Evolutionary conservation across 768 basidiomycete genomes (phyloP), one percentile per base, ranked within the genome.

Genomic region (Calocybe gangraenosa): DNA sequence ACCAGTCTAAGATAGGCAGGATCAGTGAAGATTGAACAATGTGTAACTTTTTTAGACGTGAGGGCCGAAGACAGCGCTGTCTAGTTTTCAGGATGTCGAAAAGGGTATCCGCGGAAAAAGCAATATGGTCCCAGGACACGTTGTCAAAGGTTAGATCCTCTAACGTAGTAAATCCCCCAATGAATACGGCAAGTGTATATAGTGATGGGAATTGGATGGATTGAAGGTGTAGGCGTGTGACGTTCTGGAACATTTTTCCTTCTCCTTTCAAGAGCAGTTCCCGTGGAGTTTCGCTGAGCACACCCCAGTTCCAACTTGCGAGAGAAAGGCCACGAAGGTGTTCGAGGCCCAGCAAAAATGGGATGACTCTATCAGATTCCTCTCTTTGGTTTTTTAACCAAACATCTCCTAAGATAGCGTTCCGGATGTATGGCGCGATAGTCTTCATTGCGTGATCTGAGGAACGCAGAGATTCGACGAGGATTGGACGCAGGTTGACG

Each of bases 161-260:
- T 3, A 81, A 68, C 18, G 79, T 64, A 28, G 65, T 58, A 28
- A 90, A 68, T 77, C 71, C 17, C 73, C 70, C 46, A 64, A 74
- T 19, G 58, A 65, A 22, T 73, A 80, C 21, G 75, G 74, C 9
- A 62, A 61, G 58, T 78, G 85, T 1, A 76, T 80, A 58, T 33
- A 66, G 64, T 11, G 66, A 64, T 36, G 63, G 51, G 35, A 67
- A 65, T 8, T 53, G 55, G 32, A 61, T 53, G 33, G 53, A 61
- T 37, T 52, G 53, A 25, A 69, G 56, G 42, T 55, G 85, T 77
- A 46, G 71, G 56, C 51, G 77, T 71, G 49, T 76, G 67, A 50
- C 65, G 69, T 53, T 81, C 70, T 18, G 79, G 76, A 23, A 77
- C 28, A 58, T 7, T n/a, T 32, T 48, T 31, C 56, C 51, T 72